These are phyloP conservation scores for Sutorius australiensis DNA, from an alignment of 768 basidiomycete species.

Conservation along the genomic window DNA sequence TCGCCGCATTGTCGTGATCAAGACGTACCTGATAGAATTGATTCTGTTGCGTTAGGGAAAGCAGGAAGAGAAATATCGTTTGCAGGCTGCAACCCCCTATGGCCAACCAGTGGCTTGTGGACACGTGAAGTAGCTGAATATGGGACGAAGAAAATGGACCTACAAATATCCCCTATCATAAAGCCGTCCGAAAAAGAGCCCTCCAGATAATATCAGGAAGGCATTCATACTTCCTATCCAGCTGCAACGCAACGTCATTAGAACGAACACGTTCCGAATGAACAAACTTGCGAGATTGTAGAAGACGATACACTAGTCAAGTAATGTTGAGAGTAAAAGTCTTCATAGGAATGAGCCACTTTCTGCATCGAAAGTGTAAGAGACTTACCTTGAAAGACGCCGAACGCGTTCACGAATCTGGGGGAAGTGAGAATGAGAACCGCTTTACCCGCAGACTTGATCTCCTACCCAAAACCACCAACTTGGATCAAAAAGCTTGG, in stretches of 20 bases:
- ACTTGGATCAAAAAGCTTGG: constrained; percentile 35
- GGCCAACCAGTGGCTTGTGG: constrained; percentile 39
- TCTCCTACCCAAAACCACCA: constrained; percentile 35
- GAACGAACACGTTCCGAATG: neutral
- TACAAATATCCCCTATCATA: constrained; percentile 53
- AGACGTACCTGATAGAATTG: constrained; percentile 37
- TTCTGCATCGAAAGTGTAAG: neutral
- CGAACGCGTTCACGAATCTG: constrained; percentile 36
- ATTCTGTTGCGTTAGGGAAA: constrained; percentile 36
- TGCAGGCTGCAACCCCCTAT: constrained; percentile 44
- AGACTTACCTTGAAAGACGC: constrained; percentile 38
- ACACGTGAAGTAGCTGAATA: neutral
- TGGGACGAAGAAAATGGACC: constrained; percentile 2
- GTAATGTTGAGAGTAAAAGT: constrained; percentile 37
- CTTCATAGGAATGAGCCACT: constrained; percentile 18
- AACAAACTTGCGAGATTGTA: constrained; percentile 31
- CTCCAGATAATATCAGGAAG: constrained; percentile 41
- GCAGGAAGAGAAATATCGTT: constrained; percentile 39
- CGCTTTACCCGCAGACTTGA: neutral
- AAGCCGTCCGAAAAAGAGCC: constrained; percentile 45
- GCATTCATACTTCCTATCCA: constrained; percentile 51
- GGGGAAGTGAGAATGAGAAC: neutral
- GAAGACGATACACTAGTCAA: constrained; percentile 36
- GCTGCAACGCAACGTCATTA: constrained; percentile 13
- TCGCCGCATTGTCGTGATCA: constrained; percentile 5